Percentiles rank a stretch among this genome's conserved stretches.
Conservation (phyloP, 805 yeast species). For the Spathaspora passalidarum region DNA sequence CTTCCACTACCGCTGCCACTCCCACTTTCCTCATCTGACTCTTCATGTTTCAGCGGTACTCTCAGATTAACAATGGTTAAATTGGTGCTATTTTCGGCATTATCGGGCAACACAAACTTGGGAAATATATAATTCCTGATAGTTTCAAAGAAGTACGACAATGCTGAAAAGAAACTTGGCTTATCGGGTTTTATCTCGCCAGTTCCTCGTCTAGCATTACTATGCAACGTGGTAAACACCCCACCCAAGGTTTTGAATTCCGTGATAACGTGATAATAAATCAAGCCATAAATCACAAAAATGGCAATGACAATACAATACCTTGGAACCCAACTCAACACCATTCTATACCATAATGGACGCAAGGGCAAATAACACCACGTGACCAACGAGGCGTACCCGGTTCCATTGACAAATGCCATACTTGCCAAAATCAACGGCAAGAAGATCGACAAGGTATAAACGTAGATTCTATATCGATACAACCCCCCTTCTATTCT, state of each 20-base stretch:
- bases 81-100: not conserved
- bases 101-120: constrained; percentile 26
- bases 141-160: constrained; percentile 24
- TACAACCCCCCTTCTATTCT: constrained; percentile 72
- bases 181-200: constrained; percentile 12
- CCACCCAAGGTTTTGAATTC: constrained; percentile 59
- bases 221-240: constrained; percentile 33
- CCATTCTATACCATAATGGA: constrained; percentile 73
- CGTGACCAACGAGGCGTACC: constrained; percentile 61
- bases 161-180: constrained; percentile 33
- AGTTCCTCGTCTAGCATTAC: constrained; percentile 4
- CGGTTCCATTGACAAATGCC: constrained; percentile 56
- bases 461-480: constrained; percentile 53
- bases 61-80: constrained; percentile 6
- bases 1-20: constrained; percentile 22
- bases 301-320: constrained; percentile 63
- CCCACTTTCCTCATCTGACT: constrained; percentile 18
- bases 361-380: constrained; percentile 78
- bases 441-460: constrained; percentile 52
- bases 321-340: constrained; percentile 79
- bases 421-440: constrained; percentile 70
- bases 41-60: constrained; percentile 1
- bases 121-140: constrained; percentile 25
- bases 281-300: constrained; percentile 60
- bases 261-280: constrained; percentile 67